Evolutionary conservation across 2,329 filamentous ascomycete genomes (phyloP).

Genomic region (Nothophaeocryptopus gaeumannii): DNA sequence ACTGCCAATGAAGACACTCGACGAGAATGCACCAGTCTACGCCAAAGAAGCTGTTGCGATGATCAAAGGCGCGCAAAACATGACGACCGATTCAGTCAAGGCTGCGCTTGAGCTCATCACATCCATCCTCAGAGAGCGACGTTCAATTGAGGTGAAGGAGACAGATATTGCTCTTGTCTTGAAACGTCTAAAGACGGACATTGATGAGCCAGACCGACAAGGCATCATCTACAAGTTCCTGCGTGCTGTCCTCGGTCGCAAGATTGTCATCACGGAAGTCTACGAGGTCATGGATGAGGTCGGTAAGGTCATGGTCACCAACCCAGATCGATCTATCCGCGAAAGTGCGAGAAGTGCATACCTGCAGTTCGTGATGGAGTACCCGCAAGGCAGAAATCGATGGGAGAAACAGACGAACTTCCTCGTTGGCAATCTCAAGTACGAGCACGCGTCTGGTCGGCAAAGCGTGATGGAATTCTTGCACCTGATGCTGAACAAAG

Average conservation of each 20-base stretch:
- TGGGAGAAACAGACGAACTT: slow-evolving; percentile 89
- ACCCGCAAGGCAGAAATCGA: slow-evolving; percentile 84
- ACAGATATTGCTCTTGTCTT: slow-evolving; percentile 79
- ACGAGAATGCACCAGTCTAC: slow-evolving; percentile 72
- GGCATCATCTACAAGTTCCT: slow-evolving; percentile 94
- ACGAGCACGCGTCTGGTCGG: slow-evolving; percentile 81
- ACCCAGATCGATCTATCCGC: slow-evolving; percentile 82
- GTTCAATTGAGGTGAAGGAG: slow-evolving; percentile 73
- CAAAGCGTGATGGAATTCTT: slow-evolving; percentile 91
- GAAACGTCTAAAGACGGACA: slow-evolving; percentile 76
- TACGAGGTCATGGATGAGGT: slow-evolving; percentile 91
- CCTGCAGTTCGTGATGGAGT: slow-evolving; percentile 90
- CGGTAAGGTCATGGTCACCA: slow-evolving; percentile 90
- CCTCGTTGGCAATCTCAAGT: slow-evolving; percentile 84
- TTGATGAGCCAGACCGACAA: slow-evolving; percentile 88
- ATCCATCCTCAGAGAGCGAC: slow-evolving; percentile 76
- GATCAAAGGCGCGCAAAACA: slow-evolving; percentile 73
- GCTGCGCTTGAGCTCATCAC: slow-evolving; percentile 85
- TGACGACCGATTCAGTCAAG: slow-evolving; percentile 79
- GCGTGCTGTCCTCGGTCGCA: slow-evolving; percentile 79
- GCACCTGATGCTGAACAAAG: slow-evolving; percentile 80
- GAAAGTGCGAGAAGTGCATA: slow-evolving; percentile 86
- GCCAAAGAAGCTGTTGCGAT: slow-evolving; percentile 79
- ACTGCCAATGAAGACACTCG: slow-evolving; percentile 69
- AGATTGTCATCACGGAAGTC: slow-evolving; percentile 78